Percentiles rank a stretch among this genome's conserved stretches.
Evolutionary conservation across 1,139 yeast species (phyloP).

Genomic region (Diutina pseudorugosa): DNA sequence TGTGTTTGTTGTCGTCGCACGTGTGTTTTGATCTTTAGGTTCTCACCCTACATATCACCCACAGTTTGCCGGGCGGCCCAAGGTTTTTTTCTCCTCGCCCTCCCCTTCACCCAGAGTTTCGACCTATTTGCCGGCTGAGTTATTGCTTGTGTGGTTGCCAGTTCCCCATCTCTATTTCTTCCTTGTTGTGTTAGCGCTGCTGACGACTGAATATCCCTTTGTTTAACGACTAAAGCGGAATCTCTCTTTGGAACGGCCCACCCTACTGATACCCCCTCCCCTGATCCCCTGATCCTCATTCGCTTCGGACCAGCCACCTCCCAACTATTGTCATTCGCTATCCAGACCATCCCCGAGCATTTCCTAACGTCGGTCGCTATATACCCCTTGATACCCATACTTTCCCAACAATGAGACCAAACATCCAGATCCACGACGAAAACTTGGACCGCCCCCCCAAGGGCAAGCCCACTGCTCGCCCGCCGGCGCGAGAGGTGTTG

Average conservation of each 20-base stretch:
- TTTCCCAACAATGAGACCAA: not conserved
- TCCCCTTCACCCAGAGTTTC: not conserved
- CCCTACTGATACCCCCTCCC: not conserved
- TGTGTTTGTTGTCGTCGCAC: not conserved
- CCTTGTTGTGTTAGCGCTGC: not conserved
- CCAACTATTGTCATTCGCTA: conserved; percentile 4
- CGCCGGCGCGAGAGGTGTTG: not conserved
- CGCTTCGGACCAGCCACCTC: not conserved
- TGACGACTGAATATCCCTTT: not conserved
- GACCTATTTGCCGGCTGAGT: not conserved
- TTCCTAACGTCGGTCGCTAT: not conserved
- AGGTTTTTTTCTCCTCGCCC: not conserved
- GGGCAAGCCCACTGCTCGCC: not conserved
- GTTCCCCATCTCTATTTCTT: not conserved
- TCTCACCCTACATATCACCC: not conserved
- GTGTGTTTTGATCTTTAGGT: not conserved
- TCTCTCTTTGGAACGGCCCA: conserved; percentile 1
- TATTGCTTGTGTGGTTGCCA: not conserved
- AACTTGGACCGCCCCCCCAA: conserved; percentile 2
- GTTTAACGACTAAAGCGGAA: conserved; percentile 2
- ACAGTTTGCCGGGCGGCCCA: not conserved
- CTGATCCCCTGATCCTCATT: not conserved
- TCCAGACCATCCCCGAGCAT: not conserved
- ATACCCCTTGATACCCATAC: not conserved
- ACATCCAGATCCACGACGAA: not conserved